Conservation (phyloP, 2,329 filamentous ascomycete genomes). For the Akanthomyces dipterigenus region DNA sequence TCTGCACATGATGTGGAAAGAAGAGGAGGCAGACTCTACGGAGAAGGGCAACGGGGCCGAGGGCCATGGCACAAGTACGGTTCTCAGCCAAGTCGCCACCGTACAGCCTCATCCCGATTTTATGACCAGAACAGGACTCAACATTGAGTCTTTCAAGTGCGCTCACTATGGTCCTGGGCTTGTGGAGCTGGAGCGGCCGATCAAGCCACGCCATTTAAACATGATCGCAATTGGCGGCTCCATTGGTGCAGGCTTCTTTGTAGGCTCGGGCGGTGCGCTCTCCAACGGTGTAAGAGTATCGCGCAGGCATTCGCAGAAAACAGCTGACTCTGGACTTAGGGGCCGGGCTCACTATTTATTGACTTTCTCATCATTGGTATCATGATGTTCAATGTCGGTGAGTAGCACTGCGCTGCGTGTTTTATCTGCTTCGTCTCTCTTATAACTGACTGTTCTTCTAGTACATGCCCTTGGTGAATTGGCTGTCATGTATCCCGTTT, state of each 20-base stretch:
- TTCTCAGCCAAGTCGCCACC: slow-evolving; percentile 2
- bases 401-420: slow-evolving; percentile 1
- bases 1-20: slow-evolving; percentile 3
- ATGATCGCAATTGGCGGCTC: slow-evolving; percentile 51
- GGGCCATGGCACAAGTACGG: background rate
- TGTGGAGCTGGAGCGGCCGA: slow-evolving; percentile 34
- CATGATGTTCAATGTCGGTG: slow-evolving; percentile 53
- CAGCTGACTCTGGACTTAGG: slow-evolving; percentile 18
- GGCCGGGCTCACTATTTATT: slow-evolving; percentile 37
- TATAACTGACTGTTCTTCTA: background rate
- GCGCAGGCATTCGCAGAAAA: background rate
- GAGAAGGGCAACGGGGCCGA: slow-evolving; percentile 1
- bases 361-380: slow-evolving; percentile 50
- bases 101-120: slow-evolving; percentile 19
- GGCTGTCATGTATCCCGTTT: slow-evolving; percentile 48
- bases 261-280: slow-evolving; percentile 48
- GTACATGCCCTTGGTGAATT: slow-evolving; percentile 56
- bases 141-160: slow-evolving; percentile 31
- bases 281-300: slow-evolving; percentile 32
- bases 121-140: slow-evolving; percentile 32
- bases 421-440: background rate
- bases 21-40: slow-evolving; percentile 5
- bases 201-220: slow-evolving; percentile 50
- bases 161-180: slow-evolving; percentile 26
- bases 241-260: slow-evolving; percentile 57